A percentile compares a stretch with the other conserved stretches of the same genome.
phyloP scores from a whole-genome alignment of 1,284 basidiomycete species.

The Rhodofomes roseus region DNA sequence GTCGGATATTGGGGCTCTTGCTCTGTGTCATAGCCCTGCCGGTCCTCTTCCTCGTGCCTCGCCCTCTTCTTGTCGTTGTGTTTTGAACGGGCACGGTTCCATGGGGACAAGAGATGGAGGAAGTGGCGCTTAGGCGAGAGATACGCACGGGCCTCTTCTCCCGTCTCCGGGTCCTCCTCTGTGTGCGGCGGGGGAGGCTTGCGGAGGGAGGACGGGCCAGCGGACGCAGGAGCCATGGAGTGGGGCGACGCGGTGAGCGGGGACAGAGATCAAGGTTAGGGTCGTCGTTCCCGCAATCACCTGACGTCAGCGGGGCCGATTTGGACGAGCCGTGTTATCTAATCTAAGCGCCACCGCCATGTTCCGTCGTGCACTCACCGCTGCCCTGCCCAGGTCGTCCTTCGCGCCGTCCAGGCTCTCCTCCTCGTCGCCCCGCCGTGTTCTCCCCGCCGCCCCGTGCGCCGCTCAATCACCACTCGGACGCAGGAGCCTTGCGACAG shows the following conservation, averaged over 20 bases:
- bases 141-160: slow-evolving; percentile 1
- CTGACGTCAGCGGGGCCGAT: slow-evolving; percentile 22
- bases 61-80: slow-evolving; percentile 3
- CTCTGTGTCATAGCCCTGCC: not conserved
- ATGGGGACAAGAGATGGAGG: slow-evolving; percentile 13
- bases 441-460: not conserved
- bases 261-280: slow-evolving; percentile 7
- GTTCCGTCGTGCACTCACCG: slow-evolving; percentile 20
- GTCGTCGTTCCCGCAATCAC: slow-evolving; percentile 9
- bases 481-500: not conserved
- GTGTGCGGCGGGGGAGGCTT: slow-evolving; percentile 23
- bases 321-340: not conserved
- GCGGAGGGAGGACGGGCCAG: slow-evolving; percentile 23
- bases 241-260: not conserved
- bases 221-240: not conserved
- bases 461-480: not conserved
- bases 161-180: not conserved
- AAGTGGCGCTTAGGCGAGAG: slow-evolving; percentile 8
- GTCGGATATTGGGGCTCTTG: not conserved
- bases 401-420: slow-evolving; percentile 3
- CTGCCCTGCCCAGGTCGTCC: slow-evolving; percentile 6
- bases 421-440: not conserved
- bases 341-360: slow-evolving; percentile 14
- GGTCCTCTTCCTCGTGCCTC: not conserved
- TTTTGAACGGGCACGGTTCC: slow-evolving; percentile 7